Base-by-base conservation (phyloP, 805 yeast species). In the Teunomyces cretensis region DNA sequence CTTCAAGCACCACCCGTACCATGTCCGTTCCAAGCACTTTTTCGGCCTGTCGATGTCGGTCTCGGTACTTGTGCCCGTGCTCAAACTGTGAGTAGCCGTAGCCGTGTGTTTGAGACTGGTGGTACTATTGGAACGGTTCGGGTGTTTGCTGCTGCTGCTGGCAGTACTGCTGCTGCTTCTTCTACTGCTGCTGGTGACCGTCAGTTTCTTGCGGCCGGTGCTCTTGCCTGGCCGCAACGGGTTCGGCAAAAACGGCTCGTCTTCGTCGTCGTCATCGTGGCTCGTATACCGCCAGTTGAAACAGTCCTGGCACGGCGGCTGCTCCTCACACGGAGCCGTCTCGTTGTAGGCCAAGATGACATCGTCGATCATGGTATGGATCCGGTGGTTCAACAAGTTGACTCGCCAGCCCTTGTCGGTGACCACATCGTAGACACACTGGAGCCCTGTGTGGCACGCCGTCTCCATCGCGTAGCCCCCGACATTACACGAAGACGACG, bases 381-480 rank as follows among this genome's bases (percentile, higher is more conserved):
- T 88, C 36, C 97, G 74, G 64, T 94, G 99, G 64, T 92, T 89
- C 50, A 87, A 73, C 64, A 94, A 68, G 55, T 85, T 89, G 12
- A 91, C 91, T 57, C 81, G 84, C 97, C 97, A 92, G 2, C 97
- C 97, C 51, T 78, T 70, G 54, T 94, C 98, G 2, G 78, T 76
- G 9, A 91, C 96, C 9, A 86, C 91, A 57, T 94, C 98, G 66
- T 92, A 94, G 24, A 84, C 76, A 63, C 98, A 94, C 43, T 81
- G 80, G 61, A 77, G 78, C 0, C 98, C 99, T 0, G 96, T 79
- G 62, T 94, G 99, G 61, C 99, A 94, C 38, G 84, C 84, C 0
- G 97, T 84, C 58, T 94, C 99, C 96, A 94, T 84, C 9, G 98
- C 99, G 64, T 89, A 94, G 0, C 99, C 99, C 1, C 88, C 97